A percentile compares a stretch with the other conserved stretches of the same genome.
phyloP scores from a whole-genome alignment of 1,284 basidiomycete species.

The Jaminaea rosea region DNA sequence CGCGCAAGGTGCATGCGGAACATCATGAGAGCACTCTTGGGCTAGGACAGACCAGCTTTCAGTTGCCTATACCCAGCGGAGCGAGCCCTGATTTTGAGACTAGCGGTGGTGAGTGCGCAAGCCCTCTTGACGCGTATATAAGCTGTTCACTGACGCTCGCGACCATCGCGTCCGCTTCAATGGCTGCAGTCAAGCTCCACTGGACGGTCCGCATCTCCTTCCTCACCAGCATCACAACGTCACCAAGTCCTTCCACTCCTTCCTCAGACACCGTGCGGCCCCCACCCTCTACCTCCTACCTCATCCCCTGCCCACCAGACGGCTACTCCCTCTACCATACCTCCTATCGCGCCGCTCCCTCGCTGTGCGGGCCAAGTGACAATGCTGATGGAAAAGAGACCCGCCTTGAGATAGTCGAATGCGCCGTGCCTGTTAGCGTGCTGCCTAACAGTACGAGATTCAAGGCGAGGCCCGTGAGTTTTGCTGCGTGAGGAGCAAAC shows the following conservation, averaged over 20 bases:
- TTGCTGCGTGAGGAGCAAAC: slow-evolving; percentile 16
- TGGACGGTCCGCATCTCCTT: slow-evolving; percentile 37
- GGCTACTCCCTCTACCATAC: slow-evolving; percentile 36
- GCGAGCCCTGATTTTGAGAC: slow-evolving; percentile 40
- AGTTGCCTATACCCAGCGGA: slow-evolving; percentile 32
- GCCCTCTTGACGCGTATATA: not conserved
- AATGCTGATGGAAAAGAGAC: slow-evolving; percentile 9
- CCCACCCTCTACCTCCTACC: slow-evolving; percentile 23
- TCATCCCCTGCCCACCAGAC: slow-evolving; percentile 21
- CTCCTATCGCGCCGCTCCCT: slow-evolving; percentile 17
- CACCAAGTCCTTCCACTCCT: not conserved
- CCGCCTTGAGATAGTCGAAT: slow-evolving; percentile 43
- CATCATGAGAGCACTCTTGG: slow-evolving; percentile 38
- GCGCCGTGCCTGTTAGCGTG: slow-evolving; percentile 35
- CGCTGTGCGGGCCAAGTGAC: slow-evolving; percentile 3
- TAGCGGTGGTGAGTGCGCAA: slow-evolving; percentile 14
- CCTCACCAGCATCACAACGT: no score
- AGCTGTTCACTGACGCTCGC: not conserved
- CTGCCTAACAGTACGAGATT: slow-evolving; percentile 34
- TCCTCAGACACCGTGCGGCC: slow-evolving; percentile 3
- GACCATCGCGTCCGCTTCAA: not conserved
- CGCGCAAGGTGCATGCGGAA: slow-evolving; percentile 29
- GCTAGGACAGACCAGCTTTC: slow-evolving; percentile 25
- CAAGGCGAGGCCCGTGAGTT: slow-evolving; percentile 21
- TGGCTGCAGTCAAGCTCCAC: slow-evolving; percentile 20